Evolutionary conservation across 2,329 filamentous ascomycete genomes (phyloP), one percentile per base, ranked within the genome.

Genomic region (Cladophialophora bantiana): DNA sequence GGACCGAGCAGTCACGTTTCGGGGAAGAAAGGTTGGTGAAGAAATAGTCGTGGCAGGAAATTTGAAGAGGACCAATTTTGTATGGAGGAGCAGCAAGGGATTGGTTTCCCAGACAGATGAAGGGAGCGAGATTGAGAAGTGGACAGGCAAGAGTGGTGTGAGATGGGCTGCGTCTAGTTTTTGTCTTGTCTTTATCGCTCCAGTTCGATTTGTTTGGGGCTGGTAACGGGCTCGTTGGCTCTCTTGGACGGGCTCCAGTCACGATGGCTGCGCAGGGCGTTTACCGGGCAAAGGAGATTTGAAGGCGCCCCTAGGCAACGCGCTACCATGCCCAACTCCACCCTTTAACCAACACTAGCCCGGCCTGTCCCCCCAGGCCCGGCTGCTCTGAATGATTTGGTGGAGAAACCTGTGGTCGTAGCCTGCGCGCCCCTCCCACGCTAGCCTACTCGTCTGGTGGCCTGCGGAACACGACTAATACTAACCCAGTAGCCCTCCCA

Each of bases 41-140:
- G 62, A 71, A 72, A 64, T 74, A 70, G 70, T 26, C 26, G 26
- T 70, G 70, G 72, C 68, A 71, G 72, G 71, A 74, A 72, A 62
- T 57, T 59, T 26, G 59, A 66, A 59, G 48, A 67, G 18, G 42
- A 36, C 18, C 26, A 50, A 50, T 50, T 45, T 59, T 34, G 36
- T 32, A 35, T 59, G 42, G 32, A 10, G 50, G 53, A 62, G 58
- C 36, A 66, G 52, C 38, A 52, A 55, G 38, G 48, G 45, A 57
- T 62, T 38, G 66, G 59, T 62, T 67, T 60, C 53, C 35, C 38
- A 32, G 18, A 38, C 35, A 61, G 63, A 57, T 20, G 20, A 58
- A 59, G 58, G 55, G 59, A 52, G 61, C 57, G 64, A 66, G 67
- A 69, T 67, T 67, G 45, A 62, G 35, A 52, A 36, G n/a, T 6